Conservation (phyloP, 805 yeast genomes). For the Saturnispora saitoi region DNA sequence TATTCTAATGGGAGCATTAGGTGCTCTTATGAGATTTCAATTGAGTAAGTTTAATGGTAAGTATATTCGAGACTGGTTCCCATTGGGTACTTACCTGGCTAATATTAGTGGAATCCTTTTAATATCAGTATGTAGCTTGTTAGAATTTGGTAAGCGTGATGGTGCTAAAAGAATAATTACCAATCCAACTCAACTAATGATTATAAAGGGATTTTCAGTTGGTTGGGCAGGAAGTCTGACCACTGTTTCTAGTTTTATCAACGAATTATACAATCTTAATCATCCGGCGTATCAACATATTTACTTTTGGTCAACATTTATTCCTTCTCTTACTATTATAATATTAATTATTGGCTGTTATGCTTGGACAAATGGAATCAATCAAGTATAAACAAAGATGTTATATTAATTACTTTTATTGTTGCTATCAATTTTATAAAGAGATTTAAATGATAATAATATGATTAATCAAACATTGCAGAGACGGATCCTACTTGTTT, state of each 20-base stretch:
- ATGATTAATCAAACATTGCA: neutral
- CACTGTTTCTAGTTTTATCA: conserved; percentile 68
- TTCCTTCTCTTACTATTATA: conserved; percentile 38
- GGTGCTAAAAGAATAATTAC: conserved; percentile 9
- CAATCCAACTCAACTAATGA: conserved; percentile 14
- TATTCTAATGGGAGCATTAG: conserved; percentile 63
- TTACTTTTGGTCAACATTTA: conserved; percentile 45
- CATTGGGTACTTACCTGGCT: conserved; percentile 41
- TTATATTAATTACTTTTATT: neutral
- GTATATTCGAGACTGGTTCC: conserved; percentile 34
- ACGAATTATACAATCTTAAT: conserved; percentile 40
- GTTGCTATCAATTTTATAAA: neutral
- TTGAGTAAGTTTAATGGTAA: conserved; percentile 43
- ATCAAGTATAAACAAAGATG: neutral
- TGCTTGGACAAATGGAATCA: conserved; percentile 52
- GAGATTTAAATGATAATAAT: neutral
- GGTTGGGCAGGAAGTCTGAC: conserved; percentile 26
- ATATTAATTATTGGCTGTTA: conserved; percentile 64
- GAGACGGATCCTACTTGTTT: neutral
- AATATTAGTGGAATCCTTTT: conserved; percentile 22
- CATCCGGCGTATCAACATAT: conserved; percentile 29
- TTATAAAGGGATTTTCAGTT: conserved; percentile 19
- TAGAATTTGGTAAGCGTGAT: conserved; percentile 14
- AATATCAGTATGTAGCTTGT: conserved; percentile 16
- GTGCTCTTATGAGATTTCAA: conserved; percentile 50